phyloP scores from a whole-genome alignment of 2,329 filamentous ascomycete species.

The Apiospora hydei region DNA sequence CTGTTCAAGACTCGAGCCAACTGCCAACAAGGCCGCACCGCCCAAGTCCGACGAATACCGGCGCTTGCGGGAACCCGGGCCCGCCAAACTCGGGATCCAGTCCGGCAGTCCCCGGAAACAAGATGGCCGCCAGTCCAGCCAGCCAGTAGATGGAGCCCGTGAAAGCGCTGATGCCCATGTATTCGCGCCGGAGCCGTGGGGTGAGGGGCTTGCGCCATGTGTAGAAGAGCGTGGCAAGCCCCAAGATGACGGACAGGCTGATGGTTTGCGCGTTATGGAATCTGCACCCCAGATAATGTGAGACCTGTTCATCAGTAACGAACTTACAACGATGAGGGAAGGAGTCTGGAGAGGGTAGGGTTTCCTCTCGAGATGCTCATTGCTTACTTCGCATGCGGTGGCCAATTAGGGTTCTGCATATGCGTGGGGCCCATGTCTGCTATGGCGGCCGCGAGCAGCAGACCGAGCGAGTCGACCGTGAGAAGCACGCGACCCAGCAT shows the following conservation, averaged over 20 bases:
- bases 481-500: slow-evolving; percentile 50
- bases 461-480: slow-evolving; percentile 46
- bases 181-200: slow-evolving; percentile 39
- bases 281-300: slow-evolving; percentile 30
- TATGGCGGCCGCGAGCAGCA: slow-evolving; percentile 47
- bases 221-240: slow-evolving; percentile 48
- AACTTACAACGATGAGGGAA: background rate
- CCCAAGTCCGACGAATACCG: slow-evolving; percentile 41
- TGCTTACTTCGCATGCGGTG: slow-evolving; percentile 53
- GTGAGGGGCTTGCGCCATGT: slow-evolving; percentile 43
- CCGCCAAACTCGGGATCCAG: slow-evolving; percentile 53
- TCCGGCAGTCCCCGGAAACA: slow-evolving; percentile 49
- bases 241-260: slow-evolving; percentile 47
- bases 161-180: slow-evolving; percentile 44
- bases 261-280: slow-evolving; percentile 54
- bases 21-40: slow-evolving; percentile 33
- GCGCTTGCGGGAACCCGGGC: slow-evolving; percentile 50
- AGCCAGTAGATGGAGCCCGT: slow-evolving; percentile 51
- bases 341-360: background rate
- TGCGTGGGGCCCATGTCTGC: slow-evolving; percentile 51
- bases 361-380: background rate
- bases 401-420: slow-evolving; percentile 52
- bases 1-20: slow-evolving; percentile 30
- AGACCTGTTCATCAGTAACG: background rate
- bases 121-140: slow-evolving; percentile 45